A percentile compares a stretch with the other conserved stretches of the same genome.
Evolutionary conservation across 371 early-diverging fungal species (phyloP).

Genomic region (Circinella minor): DNA sequence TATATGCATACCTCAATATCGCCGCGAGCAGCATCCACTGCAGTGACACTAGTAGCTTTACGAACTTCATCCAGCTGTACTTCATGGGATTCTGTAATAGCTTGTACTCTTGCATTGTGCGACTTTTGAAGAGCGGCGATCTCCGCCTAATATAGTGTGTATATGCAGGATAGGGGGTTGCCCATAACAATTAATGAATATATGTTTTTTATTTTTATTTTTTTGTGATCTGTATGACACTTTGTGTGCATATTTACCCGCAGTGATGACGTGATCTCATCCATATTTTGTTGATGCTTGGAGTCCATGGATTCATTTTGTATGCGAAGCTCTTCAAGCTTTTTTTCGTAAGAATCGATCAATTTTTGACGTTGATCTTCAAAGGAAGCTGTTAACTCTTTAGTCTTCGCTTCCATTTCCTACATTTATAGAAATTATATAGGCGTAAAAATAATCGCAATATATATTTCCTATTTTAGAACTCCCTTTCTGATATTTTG

Average conservation of each 20-base stretch:
- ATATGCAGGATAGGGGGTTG: neutral
- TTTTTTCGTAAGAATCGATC: constrained; percentile 2
- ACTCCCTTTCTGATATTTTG: no score
- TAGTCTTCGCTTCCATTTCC: constrained; percentile 7
- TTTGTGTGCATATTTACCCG: constrained; percentile 5
- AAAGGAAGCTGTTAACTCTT: neutral
- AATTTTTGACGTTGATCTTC: constrained; percentile 9
- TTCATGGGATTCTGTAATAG: constrained; percentile 18
- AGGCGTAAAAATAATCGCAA: no score
- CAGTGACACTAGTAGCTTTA: constrained; percentile 16
- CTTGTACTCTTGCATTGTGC: constrained; percentile 19
- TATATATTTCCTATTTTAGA: no score
- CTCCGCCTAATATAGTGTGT: constrained; percentile 19
- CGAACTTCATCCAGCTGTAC: constrained; percentile 19
- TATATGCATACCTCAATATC: constrained; percentile 15
- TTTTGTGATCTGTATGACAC: no score
- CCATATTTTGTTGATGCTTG: constrained; percentile 10
- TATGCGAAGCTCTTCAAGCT: constrained; percentile 8
- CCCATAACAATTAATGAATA: neutral
- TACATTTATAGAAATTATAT: neutral
- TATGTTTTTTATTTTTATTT: neutral
- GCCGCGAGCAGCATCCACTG: constrained; percentile 18
- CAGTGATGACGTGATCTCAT: constrained; percentile 17
- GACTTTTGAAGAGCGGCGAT: constrained; percentile 21
- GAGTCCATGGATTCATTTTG: constrained; percentile 11